Evolutionary conservation across 1,284 basidiomycete species (phyloP).

Genomic region (Coriolopsis trogii): DNA sequence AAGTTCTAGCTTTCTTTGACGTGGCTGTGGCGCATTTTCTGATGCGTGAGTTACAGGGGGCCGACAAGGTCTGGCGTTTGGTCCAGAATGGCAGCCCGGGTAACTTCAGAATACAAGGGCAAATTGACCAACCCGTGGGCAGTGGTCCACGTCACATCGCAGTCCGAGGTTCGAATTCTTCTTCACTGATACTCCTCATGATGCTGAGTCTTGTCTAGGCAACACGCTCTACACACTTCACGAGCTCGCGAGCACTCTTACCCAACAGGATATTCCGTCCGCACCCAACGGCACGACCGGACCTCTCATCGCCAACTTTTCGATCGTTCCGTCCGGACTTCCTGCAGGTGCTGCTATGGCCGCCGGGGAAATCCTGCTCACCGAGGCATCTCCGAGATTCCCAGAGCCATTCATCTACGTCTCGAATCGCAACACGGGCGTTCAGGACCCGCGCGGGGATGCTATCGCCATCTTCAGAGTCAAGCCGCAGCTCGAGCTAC

Average conservation of each 20-base stretch:
- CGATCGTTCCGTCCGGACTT: constrained; percentile 56
- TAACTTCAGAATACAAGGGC: constrained; percentile 57
- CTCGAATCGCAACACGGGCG: constrained; percentile 44
- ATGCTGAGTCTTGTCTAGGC: constrained; percentile 38
- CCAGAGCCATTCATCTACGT: constrained; percentile 39
- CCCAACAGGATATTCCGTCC: constrained; percentile 59
- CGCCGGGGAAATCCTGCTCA: constrained; percentile 50
- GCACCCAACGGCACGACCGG: constrained; percentile 45
- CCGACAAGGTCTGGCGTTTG: constrained; percentile 68
- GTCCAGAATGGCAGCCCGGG: constrained; percentile 41
- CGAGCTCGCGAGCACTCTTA: constrained; percentile 65
- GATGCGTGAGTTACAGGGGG: constrained; percentile 45
- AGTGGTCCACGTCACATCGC: constrained; percentile 71
- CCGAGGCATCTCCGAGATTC: constrained; percentile 34
- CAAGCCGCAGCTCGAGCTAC: constrained; percentile 35
- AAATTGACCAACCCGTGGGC: constrained; percentile 61
- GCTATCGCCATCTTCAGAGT: constrained; percentile 39
- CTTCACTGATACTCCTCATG: constrained; percentile 2
- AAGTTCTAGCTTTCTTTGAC: constrained; percentile 18
- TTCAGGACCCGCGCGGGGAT: constrained; percentile 39
- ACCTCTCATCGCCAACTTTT: constrained; percentile 51
- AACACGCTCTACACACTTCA: constrained; percentile 62
- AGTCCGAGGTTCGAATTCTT: constrained; percentile 45
- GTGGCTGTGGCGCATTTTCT: not conserved
- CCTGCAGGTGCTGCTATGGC: constrained; percentile 52